Percentiles rank a stretch among this genome's conserved stretches.
Conservation (phyloP, 2,329 filamentous ascomycete species). For the Xylaria sp. region DNA sequence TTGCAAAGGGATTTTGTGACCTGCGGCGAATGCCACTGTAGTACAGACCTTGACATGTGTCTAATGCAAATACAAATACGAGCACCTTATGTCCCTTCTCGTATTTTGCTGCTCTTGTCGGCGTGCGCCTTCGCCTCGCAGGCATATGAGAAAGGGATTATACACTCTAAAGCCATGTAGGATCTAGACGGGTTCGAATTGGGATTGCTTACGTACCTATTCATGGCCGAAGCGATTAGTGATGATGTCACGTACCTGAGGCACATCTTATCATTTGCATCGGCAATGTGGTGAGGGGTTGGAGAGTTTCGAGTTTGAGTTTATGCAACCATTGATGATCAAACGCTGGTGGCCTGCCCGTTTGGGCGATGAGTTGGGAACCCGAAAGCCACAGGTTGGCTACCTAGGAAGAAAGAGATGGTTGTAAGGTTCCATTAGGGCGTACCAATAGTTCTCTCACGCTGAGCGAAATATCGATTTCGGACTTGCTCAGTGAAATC, state of each 20-base stretch:
- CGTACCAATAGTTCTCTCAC: constrained; percentile 11
- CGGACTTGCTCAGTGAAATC: constrained; percentile 7
- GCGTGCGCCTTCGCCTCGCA: neutral
- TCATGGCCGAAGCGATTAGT: neutral
- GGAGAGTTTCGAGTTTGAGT: constrained; percentile 49
- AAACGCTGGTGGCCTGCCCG: constrained; percentile 45
- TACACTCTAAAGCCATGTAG: neutral
- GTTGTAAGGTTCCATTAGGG: constrained; percentile 25
- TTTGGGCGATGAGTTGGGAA: constrained; percentile 35
- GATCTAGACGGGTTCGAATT: neutral
- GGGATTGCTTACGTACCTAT: constrained; percentile 4
- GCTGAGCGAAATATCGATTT: constrained; percentile 31
- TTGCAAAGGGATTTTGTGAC: constrained; percentile 44
- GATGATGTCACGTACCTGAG: constrained; percentile 1
- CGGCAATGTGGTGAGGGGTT: constrained; percentile 24
- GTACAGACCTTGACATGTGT: constrained; percentile 21
- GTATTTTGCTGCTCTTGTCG: constrained; percentile 2
- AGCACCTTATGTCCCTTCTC: constrained; percentile 16
- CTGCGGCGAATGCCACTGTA: constrained; percentile 43
- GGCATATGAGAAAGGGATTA: neutral
- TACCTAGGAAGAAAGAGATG: constrained; percentile 29
- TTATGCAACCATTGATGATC: constrained; percentile 49
- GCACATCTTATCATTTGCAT: constrained; percentile 7
- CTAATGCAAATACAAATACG: constrained; percentile 34
- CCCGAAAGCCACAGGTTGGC: constrained; percentile 27